Percentiles rank a stretch among this genome's conserved stretches.
Evolutionary conservation across 768 basidiomycete genomes (phyloP).

Genomic region (Gloeopeniophorella convolvens): DNA sequence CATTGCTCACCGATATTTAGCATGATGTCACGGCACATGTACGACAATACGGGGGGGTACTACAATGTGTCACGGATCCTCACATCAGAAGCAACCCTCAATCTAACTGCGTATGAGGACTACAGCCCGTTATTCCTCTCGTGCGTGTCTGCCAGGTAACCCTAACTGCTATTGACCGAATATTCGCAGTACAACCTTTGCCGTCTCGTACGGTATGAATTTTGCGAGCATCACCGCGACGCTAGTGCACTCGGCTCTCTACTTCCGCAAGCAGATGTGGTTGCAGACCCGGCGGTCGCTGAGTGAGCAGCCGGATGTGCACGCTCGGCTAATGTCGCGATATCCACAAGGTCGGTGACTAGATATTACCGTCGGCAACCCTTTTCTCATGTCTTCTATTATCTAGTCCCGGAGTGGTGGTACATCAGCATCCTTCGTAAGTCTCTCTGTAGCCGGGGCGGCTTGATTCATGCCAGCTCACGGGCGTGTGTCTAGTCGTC

Average conservation of each 20-base stretch:
- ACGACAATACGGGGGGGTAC: constrained; percentile 34
- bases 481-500: constrained; percentile 42
- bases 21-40: constrained; percentile 41
- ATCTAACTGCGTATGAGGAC: constrained; percentile 32
- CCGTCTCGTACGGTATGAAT: constrained; percentile 74
- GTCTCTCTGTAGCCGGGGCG: not conserved
- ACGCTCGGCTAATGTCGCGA: constrained; percentile 42
- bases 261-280: constrained; percentile 40
- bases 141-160: constrained; percentile 50
- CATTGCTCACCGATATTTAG: not conserved
- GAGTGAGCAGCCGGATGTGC: constrained; percentile 44
- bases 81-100: constrained; percentile 30
- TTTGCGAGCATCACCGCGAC: constrained; percentile 43
- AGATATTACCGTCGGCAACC: not conserved
- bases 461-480: constrained; percentile 1
- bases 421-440: constrained; percentile 36
- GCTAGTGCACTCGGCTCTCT: constrained; percentile 39
- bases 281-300: constrained; percentile 37
- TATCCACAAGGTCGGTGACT: constrained; percentile 37
- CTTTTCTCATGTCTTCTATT: not conserved
- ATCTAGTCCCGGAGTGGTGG: constrained; percentile 47
- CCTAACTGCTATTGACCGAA: constrained; percentile 31
- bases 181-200: constrained; percentile 45
- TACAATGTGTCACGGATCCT: constrained; percentile 40
- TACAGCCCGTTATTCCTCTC: constrained; percentile 42